Evolutionary conservation across 176 grass and related monocot genomes (phyloP).

Genomic region (Oryza longistaminata): DNA sequence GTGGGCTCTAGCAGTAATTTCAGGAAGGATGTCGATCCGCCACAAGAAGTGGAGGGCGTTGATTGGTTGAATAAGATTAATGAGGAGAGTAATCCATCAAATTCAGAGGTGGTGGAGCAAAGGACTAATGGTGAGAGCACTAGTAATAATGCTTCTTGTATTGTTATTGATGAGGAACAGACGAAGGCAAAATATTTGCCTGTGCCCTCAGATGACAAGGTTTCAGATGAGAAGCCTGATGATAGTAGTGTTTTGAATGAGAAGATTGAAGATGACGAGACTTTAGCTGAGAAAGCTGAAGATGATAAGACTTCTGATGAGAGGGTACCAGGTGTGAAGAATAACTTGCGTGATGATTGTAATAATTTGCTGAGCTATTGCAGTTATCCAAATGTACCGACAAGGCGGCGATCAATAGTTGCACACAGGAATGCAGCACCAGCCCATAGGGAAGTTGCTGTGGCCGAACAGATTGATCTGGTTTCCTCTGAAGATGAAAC

Average conservation of each 20-base stretch:
- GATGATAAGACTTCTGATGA: constrained; percentile 30
- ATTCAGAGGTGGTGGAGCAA: constrained; percentile 39
- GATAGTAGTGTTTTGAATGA: constrained; percentile 37
- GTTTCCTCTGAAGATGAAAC: constrained; percentile 39
- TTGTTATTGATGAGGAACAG: constrained; percentile 33
- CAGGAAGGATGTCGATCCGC: constrained; percentile 44
- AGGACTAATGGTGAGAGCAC: constrained; percentile 13
- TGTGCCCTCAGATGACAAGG: constrained; percentile 26
- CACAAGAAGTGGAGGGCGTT: constrained; percentile 31
- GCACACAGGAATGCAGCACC: constrained; percentile 46
- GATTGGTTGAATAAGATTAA: constrained; percentile 43
- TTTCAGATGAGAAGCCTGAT: constrained; percentile 32
- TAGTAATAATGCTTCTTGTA: constrained; percentile 27
- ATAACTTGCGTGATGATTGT: constrained; percentile 25
- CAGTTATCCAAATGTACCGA: constrained; percentile 64
- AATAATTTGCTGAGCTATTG: constrained; percentile 54
- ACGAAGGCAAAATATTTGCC: constrained; percentile 35
- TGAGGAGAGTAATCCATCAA: constrained; percentile 51
- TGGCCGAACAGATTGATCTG: constrained; percentile 35
- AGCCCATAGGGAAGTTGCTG: constrained; percentile 28
- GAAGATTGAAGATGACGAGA: constrained; percentile 40
- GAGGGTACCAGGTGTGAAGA: constrained; percentile 33
- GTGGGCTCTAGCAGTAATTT: constrained; percentile 55
- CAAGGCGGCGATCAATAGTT: constrained; percentile 57
- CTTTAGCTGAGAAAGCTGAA: constrained; percentile 36